Conservation (phyloP, 495 filamentous ascomycete species). For the Penicillium argentinense region DNA sequence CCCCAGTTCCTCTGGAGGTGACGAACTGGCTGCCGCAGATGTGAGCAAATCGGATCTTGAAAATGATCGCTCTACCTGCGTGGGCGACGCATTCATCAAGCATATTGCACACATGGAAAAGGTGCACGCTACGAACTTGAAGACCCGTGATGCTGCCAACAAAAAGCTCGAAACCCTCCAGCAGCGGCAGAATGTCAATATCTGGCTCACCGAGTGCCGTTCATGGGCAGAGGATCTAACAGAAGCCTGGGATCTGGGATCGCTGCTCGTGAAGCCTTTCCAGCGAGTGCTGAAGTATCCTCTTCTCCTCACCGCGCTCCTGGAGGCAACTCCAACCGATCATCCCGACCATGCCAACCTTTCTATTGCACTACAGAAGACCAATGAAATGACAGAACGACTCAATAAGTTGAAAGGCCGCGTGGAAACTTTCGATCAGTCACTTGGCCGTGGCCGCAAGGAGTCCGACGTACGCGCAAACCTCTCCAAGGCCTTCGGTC, state of each 20-base stretch:
- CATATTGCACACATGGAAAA: conserved; percentile 78
- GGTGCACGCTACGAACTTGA: conserved; percentile 81
- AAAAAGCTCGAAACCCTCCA: conserved; percentile 74
- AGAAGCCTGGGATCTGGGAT: conserved; percentile 88
- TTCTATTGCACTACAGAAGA: conserved; percentile 60
- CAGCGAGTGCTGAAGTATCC: conserved; percentile 93
- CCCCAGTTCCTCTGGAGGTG: conserved; percentile 15
- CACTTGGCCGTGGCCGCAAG: conserved; percentile 82
- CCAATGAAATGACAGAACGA: conserved; percentile 87
- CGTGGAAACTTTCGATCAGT: conserved; percentile 83
- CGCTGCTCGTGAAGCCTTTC: conserved; percentile 91
- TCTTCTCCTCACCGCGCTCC: conserved; percentile 72
- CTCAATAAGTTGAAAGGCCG: conserved; percentile 85
- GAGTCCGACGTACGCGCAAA: conserved; percentile 84
- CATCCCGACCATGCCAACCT: conserved; percentile 80
- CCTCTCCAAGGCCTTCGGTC: conserved; percentile 82
- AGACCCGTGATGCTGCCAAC: conserved; percentile 81
- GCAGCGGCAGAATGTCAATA: conserved; percentile 68
- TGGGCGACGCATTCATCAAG: conserved; percentile 75
- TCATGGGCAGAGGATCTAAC: conserved; percentile 86
- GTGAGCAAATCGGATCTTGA: conserved; percentile 54
- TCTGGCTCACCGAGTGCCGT: conserved; percentile 92
- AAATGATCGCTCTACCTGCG: conserved; percentile 70
- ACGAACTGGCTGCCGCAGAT: conserved; percentile 32
- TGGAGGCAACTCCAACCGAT: conserved; percentile 72